Base-by-base conservation (phyloP, 2,329 filamentous ascomycete genomes). In the Xylaria sp. region DNA sequence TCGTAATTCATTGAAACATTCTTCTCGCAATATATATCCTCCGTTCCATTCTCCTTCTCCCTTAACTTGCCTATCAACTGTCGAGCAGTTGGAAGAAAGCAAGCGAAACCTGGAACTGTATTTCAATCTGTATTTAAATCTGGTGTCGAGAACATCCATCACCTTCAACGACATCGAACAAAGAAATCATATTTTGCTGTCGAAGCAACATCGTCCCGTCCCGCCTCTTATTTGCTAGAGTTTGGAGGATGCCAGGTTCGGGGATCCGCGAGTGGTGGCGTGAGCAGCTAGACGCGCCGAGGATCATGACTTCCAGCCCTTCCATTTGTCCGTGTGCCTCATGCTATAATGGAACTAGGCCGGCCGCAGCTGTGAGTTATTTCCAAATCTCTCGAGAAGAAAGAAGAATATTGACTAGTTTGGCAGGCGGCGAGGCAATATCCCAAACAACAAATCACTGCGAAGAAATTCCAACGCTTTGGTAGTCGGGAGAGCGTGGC, bases 311-410 rank as follows among this genome's bases (percentile, higher is more conserved):
- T 28, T 63, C 69, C 34, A 46, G 71, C 12, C 62, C 72, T 58
- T 62, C 75, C 9, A 74, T 77, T 56, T 78, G 76, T 50, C 74
- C 74, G 41, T 78, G 76, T 46, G 67, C 70, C 20, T 72, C 75
- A 25, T 78, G 76, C 69, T 78, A 75, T 69, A 73, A 75, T 39
- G 75, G 74, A 8, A 72, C 70, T 5, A 65, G 68, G 1, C 69
- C 70, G 63, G 65, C 67, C 23, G 63, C 71, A 57, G 67, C 71
- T 13, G 73, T 74, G 61, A 64, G 28, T 65, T 70, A 59, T 69
- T 71, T 65, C 70, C 55, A 56, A 55, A 20, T 12, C 25, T 13
- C 10, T 20, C 39, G n/a, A 57, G 48, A 8, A 23, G 15, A 18
- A 28, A 37, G 2, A 50, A 39, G 28, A 4, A 59, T 63, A 58